Evolutionary conservation across 2,329 filamentous ascomycete species (phyloP).

Genomic region (Paecilomyces formosus): DNA sequence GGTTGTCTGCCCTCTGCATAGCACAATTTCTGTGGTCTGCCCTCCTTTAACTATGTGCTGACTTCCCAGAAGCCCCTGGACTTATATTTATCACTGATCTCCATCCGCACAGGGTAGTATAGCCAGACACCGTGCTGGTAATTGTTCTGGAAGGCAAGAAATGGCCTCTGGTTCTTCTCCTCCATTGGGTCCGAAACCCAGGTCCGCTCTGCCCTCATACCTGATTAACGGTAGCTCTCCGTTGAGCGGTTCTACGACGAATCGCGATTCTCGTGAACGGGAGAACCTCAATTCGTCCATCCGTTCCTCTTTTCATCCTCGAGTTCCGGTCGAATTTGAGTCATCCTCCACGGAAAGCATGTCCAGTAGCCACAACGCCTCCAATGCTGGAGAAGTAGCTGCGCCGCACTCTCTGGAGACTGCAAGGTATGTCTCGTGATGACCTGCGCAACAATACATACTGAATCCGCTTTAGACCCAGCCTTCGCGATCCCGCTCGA

Average conservation of each 20-base stretch:
- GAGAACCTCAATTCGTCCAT: slow-evolving; percentile 54
- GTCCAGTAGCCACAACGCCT: slow-evolving; percentile 10
- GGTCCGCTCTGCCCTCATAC: slow-evolving; percentile 49
- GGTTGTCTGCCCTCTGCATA: background rate
- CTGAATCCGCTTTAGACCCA: slow-evolving; percentile 13
- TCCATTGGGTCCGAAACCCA: slow-evolving; percentile 39
- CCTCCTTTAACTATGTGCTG: background rate
- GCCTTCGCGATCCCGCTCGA: slow-evolving; percentile 43
- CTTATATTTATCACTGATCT: background rate
- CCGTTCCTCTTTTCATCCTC: slow-evolving; percentile 46
- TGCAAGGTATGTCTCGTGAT: slow-evolving; percentile 16
- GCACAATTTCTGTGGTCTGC: background rate
- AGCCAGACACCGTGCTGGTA: background rate
- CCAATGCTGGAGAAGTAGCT: slow-evolving; percentile 5
- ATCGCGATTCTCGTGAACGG: slow-evolving; percentile 47
- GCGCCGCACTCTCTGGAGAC: slow-evolving; percentile 10
- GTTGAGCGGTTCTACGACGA: slow-evolving; percentile 41
- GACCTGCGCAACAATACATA: background rate
- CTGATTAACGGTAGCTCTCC: slow-evolving; percentile 50
- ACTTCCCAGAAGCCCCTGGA: background rate
- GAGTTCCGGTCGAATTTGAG: slow-evolving; percentile 24
- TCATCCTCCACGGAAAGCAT: slow-evolving; percentile 11
- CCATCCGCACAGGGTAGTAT: background rate
- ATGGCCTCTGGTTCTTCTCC: slow-evolving; percentile 41
- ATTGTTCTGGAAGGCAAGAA: slow-evolving; percentile 4